A percentile compares a stretch with the other conserved stretches of the same genome.
These are phyloP conservation scores for Pelargonium citronellum DNA, from an alignment of 441 rosid species.

Conservation along the genomic window DNA sequence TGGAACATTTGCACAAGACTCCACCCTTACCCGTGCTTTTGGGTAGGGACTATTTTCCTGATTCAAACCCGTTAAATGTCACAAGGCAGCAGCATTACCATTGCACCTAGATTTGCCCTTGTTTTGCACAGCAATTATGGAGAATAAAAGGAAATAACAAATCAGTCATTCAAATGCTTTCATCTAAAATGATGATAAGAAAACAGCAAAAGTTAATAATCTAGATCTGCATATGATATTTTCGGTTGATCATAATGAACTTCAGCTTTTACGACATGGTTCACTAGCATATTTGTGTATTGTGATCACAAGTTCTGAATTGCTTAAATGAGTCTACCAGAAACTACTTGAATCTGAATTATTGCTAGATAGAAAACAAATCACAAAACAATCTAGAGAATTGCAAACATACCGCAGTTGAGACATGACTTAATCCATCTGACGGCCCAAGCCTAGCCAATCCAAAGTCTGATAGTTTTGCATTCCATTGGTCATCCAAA, in stretches of 20 bases:
- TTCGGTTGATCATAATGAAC: too few relatives aligned
- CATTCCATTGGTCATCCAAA: constrained; percentile 79
- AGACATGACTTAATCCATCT: constrained; percentile 85
- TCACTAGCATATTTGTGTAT: neutral
- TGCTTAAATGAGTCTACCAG: neutral
- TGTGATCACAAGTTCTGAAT: neutral
- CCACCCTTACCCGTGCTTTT: too few relatives aligned
- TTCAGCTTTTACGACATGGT: neutral
- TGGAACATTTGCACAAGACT: too few relatives aligned
- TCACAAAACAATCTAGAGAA: neutral
- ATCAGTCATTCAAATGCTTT: too few relatives aligned
- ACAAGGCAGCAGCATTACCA: neutral
- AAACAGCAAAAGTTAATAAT: too few relatives aligned
- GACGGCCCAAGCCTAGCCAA: constrained; percentile 85
- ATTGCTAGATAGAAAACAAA: neutral
- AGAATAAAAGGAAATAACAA: too few relatives aligned
- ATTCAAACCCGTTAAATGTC: neutral
- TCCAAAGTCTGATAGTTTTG: constrained; percentile 91
- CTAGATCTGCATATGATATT: too few relatives aligned
- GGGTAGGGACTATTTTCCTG: too few relatives aligned
- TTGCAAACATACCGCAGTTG: constrained; percentile 58
- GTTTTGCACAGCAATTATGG: too few relatives aligned
- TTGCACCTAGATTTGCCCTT: too few relatives aligned
- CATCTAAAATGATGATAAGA: too few relatives aligned
- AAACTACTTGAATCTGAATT: neutral